Base-by-base conservation (phyloP, 2,329 filamentous ascomycete genomes). In the Capronia americana region DNA sequence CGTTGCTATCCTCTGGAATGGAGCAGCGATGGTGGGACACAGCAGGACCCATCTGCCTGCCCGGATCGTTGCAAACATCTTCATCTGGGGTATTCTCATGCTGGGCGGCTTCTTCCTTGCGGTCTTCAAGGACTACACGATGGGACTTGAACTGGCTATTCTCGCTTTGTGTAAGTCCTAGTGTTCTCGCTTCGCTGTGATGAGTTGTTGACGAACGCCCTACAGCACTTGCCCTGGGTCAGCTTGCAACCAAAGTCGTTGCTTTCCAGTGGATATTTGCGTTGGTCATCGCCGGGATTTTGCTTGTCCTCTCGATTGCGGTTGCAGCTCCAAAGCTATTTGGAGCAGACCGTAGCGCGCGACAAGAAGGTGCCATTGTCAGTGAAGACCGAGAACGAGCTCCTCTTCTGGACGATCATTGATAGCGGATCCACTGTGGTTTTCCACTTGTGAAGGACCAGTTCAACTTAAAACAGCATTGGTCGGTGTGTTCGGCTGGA, bases 191-290 rank as follows among this genome's bases (percentile, higher is more conserved):
- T 17, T 57, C 8, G 17, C 5, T 48, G 17, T 26, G 46, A 7
- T 44, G 12, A 26, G n/a, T 23, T 32, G 28, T 66, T 70, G 28
- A 72, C 67, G 24, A 24, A 48, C 57, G 54, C 55, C 57, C 38
- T 41, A 53, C 64, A 86, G 85, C 84, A 20, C 87, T 96, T 50
- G 92, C 91, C 12, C 87, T 95, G 17, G 86, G 87, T 14, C 93
- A 97, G 77, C 88, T 96, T 80, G 81, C 88, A 58, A 84, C 85
- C 73, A 88, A 92, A 76, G 78, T 89, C 66, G 83, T 96, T 71
- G 91, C 92, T 6, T 83, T 96, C 70, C 93, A 97, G 80, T 96
- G 92, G 92, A 94, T 96, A 79, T 96, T 96, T 77, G 91, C 92
- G 38, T 95, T 96, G 75, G 83, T 88, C 69, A 92, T 96, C 76